Base-by-base conservation (phyloP, 163 green algal species). In the Chlamydomonas reinhardtii region DNA sequence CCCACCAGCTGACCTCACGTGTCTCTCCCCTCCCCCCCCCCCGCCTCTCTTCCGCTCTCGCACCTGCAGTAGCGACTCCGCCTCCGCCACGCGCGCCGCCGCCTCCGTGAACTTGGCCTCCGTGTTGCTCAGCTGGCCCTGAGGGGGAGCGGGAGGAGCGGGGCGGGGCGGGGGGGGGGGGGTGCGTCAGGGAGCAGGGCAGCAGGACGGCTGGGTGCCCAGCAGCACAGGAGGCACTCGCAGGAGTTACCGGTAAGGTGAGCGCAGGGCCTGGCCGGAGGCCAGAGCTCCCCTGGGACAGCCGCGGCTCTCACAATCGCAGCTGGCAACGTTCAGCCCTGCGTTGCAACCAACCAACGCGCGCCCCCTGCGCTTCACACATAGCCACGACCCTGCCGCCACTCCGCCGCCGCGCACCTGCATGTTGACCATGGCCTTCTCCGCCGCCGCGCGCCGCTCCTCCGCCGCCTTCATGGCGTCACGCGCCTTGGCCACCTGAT, bases 81-180 rank as follows among this genome's bases (percentile, higher is more conserved):
- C 77, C 77, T 84, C 77, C 39, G 31, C n/a, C n/a, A 84, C 77
- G 5, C 77, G 77, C n/a, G 68, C 27, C 0, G 72, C 65, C n/a
- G 77, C 77, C 65, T 76, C 77, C n/a, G 43, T 39, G 20, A 84
- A 84, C 77, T 69, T 84, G 31, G 65, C 77, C 65, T 84, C 77
- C 17, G 43, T 39, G 29, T 6, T 56, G 19, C n/a, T 35, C n/a
- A 84, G 64, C 77, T 84, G 77, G n/a, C 43, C 54, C 77, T 84
- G 76, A 6, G 35, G 37, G 74, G 74, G 4, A 2, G 1, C 16
- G 31, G 4, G 68, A 14, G 68, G 19, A 9, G 68, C 4, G 31
- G 20, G 14, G 32, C 27, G 8, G 31, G 68, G 68, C 16, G 31
- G 68, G 3, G 59, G 6, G 59, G 20, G 17, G 11, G 48, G 11